These are phyloP conservation scores for Mycena vitilis DNA, from an alignment of 768 basidiomycete species.

Conservation along the genomic window DNA sequence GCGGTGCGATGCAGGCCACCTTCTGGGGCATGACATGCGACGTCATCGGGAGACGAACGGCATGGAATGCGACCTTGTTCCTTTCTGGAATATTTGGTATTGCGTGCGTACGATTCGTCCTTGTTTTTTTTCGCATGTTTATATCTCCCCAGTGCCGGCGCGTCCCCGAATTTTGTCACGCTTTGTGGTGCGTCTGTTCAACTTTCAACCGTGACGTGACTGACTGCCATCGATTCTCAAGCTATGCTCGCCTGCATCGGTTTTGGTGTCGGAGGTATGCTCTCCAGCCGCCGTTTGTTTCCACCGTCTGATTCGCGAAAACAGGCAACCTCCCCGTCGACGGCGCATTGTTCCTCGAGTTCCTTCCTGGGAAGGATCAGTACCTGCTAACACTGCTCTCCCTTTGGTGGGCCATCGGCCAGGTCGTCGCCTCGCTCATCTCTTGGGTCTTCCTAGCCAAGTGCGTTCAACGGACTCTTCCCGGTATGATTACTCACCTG, in stretches of 20 bases:
- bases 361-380: slow-evolving; percentile 66
- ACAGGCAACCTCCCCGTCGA: slow-evolving; percentile 65
- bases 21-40: slow-evolving; percentile 66
- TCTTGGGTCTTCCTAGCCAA: slow-evolving; percentile 69
- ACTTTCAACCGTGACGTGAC: background rate
- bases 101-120: slow-evolving; percentile 37
- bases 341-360: slow-evolving; percentile 70
- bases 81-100: slow-evolving; percentile 66
- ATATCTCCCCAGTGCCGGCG: slow-evolving; percentile 51
- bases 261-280: slow-evolving; percentile 59
- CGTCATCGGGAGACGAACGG: slow-evolving; percentile 60
- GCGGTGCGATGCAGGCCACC: slow-evolving; percentile 44
- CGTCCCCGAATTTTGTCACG: slow-evolving; percentile 55
- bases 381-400: slow-evolving; percentile 70
- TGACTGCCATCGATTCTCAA: background rate
- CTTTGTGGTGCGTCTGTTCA: slow-evolving; percentile 43
- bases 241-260: slow-evolving; percentile 33
- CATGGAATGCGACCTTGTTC: slow-evolving; percentile 68
- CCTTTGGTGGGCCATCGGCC: slow-evolving; percentile 65
- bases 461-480: slow-evolving; percentile 30
- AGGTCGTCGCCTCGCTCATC: slow-evolving; percentile 47
- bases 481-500: background rate
- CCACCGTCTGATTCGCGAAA: too few species aligned
- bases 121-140: background rate
- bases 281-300: too few species aligned